phyloP scores from a whole-genome alignment of 352 stramenopile genomes.

The Phytophthora fragariaefolia region DNA sequence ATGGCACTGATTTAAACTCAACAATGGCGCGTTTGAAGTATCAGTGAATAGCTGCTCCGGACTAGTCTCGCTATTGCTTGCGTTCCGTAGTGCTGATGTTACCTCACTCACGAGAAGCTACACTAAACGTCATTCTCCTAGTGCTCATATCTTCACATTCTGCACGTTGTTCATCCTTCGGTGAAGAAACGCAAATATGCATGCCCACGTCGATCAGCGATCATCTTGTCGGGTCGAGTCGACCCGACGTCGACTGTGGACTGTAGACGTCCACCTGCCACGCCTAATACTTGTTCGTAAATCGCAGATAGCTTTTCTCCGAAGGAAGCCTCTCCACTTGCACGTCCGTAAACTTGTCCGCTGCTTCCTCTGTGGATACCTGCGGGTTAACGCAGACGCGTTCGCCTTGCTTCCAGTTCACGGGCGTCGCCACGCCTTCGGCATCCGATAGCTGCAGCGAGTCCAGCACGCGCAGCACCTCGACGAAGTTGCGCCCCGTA shows the following conservation, averaged over 20 bases:
- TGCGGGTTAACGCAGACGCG: constrained; percentile 68
- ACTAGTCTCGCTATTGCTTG: no score
- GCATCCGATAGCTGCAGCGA: constrained; percentile 83
- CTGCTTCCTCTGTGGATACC: constrained; percentile 65
- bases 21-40: not conserved
- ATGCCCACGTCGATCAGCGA: no score
- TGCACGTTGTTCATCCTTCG: no score
- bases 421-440: constrained; percentile 60
- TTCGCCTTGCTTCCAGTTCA: constrained; percentile 78
- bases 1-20: not conserved
- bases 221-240: no score
- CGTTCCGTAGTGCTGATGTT: no score
- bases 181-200: no score
- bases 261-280: no score
- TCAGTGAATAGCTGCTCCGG: no score
- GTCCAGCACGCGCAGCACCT: constrained; percentile 92
- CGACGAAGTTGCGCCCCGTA: constrained; percentile 93
- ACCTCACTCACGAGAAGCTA: no score
- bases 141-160: no score
- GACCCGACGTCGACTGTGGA: no score
- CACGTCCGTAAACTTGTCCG: constrained; percentile 68
- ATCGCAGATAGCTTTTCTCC: constrained; percentile 77
- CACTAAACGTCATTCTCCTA: no score
- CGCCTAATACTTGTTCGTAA: constrained; percentile 58
- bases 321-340: constrained; percentile 72